phyloP scores from a whole-genome alignment of 2,329 filamentous ascomycete genomes.

The Verticillium albo-atrum region DNA sequence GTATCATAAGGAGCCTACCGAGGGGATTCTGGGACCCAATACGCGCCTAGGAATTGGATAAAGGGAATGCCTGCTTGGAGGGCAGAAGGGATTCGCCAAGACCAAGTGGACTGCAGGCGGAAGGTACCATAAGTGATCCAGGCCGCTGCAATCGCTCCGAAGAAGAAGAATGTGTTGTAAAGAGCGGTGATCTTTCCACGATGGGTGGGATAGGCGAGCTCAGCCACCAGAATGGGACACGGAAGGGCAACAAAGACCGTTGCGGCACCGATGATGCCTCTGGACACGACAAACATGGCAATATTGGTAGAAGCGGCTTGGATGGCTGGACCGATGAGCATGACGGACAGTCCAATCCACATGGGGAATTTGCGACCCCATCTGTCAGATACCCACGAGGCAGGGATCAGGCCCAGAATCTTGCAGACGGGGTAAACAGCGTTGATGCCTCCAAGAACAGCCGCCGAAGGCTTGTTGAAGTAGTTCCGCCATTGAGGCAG shows the following conservation, averaged over 20 bases:
- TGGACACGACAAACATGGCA: slow-evolving; percentile 26
- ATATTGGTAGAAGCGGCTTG: slow-evolving; percentile 17
- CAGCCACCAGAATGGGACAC: slow-evolving; percentile 27
- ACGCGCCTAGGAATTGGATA: slow-evolving; percentile 4
- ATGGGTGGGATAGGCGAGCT: slow-evolving; percentile 30
- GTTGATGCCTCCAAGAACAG: slow-evolving; percentile 10
- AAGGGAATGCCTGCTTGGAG: slow-evolving; percentile 35
- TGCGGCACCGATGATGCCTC: slow-evolving; percentile 28
- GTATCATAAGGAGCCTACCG: not conserved
- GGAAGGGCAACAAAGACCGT: slow-evolving; percentile 22
- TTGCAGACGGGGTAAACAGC: slow-evolving; percentile 9
- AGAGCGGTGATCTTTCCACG: slow-evolving; percentile 25
- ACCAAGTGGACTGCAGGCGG: slow-evolving; percentile 26
- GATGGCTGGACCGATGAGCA: slow-evolving; percentile 24
- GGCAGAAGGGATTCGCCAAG: slow-evolving; percentile 19
- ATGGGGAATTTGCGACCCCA: slow-evolving; percentile 30
- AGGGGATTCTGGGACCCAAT: slow-evolving; percentile 52
- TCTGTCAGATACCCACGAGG: slow-evolving; percentile 21
- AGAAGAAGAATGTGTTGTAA: slow-evolving; percentile 43
- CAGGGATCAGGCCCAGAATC: slow-evolving; percentile 6
- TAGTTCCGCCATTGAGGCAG: slow-evolving; percentile 30
- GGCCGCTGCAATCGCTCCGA: slow-evolving; percentile 26
- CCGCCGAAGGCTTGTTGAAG: slow-evolving; percentile 15
- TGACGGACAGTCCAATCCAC: slow-evolving; percentile 22
- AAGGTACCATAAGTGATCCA: slow-evolving; percentile 23